Base-by-base conservation (phyloP, 495 filamentous ascomycete genomes). In the Neurospora sp. region DNA sequence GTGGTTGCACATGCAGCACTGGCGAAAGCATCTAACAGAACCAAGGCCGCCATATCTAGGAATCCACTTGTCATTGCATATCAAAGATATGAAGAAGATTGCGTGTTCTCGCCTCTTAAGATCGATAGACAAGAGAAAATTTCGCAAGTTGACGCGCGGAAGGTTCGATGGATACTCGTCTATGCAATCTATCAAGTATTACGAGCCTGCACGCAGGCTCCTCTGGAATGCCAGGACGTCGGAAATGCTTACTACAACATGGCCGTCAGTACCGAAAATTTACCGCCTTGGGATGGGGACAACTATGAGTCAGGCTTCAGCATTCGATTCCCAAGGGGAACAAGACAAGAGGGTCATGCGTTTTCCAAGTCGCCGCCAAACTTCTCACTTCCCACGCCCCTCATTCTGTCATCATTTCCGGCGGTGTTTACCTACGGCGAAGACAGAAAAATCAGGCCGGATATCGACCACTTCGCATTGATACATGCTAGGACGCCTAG, bases 141-240 rank as follows among this genome's bases (percentile, higher is more conserved):
- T 1, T 83, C 83, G 6, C 83, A 80, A n/a, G 77, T 81, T 61
- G 89, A 90, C 39, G 86, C 87, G 20, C 87, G 89, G 31, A 89
- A 89, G 74, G 86, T 90, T 40, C 88, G 91, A 37, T 94, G 91
- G 91, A 84, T 92, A 6, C 76, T 93, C 46, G 85, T 93, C 39
- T 94, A 94, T 73, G 85, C 87, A 38, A 84, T 88, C 16, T 84
- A 92, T 48, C 91, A 94, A 75, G 87, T 89, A 5, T 82, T 93
- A 38, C 85, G 85, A 12, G 86, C 84, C 59, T 87, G 80, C 40
- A 83, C 83, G 5, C 74, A 78, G 10, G 59, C 76, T 0, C 82
- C 85, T 18, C 37, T 77, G 8, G 79, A 83, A 70, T 82, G 86
- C n/a, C 70, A 73, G n/a, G 79, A 79, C 18, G 72, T 74, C 9